Evolutionary conservation across 2,329 filamentous ascomycete genomes (phyloP).

Genomic region (Dryadomyces sulphureus): DNA sequence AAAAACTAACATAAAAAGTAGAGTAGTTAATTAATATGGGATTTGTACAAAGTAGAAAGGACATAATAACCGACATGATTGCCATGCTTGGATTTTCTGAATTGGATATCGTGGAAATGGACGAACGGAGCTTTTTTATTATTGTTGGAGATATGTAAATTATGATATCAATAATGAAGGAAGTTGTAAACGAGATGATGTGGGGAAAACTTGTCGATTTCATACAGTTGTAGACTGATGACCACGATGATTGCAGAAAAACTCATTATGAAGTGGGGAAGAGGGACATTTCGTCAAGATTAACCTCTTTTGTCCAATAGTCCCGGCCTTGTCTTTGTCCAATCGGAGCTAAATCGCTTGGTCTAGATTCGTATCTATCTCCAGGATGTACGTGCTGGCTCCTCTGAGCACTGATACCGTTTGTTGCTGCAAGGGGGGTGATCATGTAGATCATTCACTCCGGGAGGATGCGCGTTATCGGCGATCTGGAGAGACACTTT

Average conservation of each 20-base stretch:
- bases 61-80: too few relatives aligned
- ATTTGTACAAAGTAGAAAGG: too few relatives aligned
- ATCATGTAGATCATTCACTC: neutral
- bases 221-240: neutral
- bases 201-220: neutral
- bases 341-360: conserved; percentile 7
- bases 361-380: conserved; percentile 5
- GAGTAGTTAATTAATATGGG: too few relatives aligned
- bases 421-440: neutral
- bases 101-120: neutral
- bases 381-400: neutral
- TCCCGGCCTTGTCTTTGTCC: neutral
- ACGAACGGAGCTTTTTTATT: neutral
- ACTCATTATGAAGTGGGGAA: conserved; percentile 1
- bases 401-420: neutral
- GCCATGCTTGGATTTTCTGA: too few relatives aligned
- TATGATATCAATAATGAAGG: neutral
- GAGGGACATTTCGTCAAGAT: conserved; percentile 9
- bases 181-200: neutral
- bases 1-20: too few relatives aligned
- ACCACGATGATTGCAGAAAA: neutral
- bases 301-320: conserved; percentile 4
- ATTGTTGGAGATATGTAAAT: too few relatives aligned
- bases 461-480: neutral
- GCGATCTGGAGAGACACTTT: neutral